Evolutionary conservation across 1,284 basidiomycete genomes (phyloP).

Genomic region (Ustilago hordei): DNA sequence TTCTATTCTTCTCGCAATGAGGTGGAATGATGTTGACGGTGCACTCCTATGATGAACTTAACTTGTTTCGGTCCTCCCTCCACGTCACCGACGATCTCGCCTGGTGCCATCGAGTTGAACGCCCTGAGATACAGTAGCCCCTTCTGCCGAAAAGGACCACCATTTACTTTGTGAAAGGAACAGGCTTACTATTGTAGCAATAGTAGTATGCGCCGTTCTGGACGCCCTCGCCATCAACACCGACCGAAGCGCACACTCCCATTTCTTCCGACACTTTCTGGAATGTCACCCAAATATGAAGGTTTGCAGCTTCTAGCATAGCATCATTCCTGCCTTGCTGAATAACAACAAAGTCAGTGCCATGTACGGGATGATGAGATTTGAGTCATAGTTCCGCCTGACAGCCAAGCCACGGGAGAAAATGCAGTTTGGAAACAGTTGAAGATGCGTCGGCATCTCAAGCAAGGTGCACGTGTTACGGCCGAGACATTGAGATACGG

Average conservation of each 20-base stretch:
- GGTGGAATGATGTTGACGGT: too few relatives aligned
- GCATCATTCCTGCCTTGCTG: not conserved
- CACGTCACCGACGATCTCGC: too few relatives aligned
- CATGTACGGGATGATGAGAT: not conserved
- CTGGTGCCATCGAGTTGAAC: too few relatives aligned
- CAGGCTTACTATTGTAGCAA: constrained; percentile 6
- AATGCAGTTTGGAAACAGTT: not conserved
- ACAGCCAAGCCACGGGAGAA: not conserved
- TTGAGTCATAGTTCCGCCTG: too few relatives aligned
- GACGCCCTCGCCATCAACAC: not conserved
- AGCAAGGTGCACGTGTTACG: too few relatives aligned
- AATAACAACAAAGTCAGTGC: constrained; percentile 3
- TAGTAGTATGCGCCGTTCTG: not conserved
- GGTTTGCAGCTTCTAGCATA: not conserved
- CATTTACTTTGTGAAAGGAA: not conserved
- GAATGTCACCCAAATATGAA: not conserved
- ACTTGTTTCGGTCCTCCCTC: too few relatives aligned
- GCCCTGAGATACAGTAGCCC: too few relatives aligned
- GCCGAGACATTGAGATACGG: too few relatives aligned
- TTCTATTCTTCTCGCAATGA: too few relatives aligned
- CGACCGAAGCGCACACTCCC: not conserved
- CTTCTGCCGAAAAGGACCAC: not conserved
- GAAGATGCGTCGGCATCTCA: too few relatives aligned
- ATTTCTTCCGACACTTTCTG: not conserved
- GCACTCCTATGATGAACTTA: too few relatives aligned